phyloP scores from a whole-genome alignment of 179 eudicot species.

The Actinidia polygama region DNA sequence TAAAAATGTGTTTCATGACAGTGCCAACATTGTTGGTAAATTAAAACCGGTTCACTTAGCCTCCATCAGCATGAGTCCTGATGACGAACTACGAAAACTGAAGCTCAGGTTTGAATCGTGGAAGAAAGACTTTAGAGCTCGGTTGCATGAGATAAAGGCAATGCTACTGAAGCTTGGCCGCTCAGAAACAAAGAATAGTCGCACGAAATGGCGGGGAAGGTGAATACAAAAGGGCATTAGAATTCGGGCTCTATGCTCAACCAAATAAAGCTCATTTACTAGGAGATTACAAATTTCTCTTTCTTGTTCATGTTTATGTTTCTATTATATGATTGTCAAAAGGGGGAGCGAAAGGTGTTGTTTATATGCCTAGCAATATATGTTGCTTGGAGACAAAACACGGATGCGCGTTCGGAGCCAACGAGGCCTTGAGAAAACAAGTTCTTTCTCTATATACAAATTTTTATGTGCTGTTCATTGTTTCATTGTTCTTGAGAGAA shows the following conservation, averaged over 20 bases:
- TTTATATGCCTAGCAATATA: background rate
- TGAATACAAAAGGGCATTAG: background rate
- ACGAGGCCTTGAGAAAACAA: background rate
- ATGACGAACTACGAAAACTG: slow-evolving; percentile 61
- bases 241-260: background rate
- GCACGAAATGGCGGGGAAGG: slow-evolving; percentile 68
- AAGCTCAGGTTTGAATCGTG: slow-evolving; percentile 64
- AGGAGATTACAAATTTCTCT: background rate
- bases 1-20: background rate
- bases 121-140: slow-evolving; percentile 76
- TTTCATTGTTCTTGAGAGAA: background rate
- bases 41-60: slow-evolving; percentile 32
- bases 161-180: slow-evolving; percentile 55
- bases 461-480: background rate
- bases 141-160: slow-evolving; percentile 56
- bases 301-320: background rate
- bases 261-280: background rate
- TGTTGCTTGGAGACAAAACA: slow-evolving; percentile 8
- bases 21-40: slow-evolving; percentile 20
- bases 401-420: background rate
- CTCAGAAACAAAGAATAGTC: slow-evolving; percentile 42
- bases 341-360: background rate
- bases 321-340: background rate
- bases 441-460: background rate
- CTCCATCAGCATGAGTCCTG: slow-evolving; percentile 31